Base-by-base conservation (phyloP, 2,329 filamentous ascomycete genomes). In the Epicoccum nigrum region DNA sequence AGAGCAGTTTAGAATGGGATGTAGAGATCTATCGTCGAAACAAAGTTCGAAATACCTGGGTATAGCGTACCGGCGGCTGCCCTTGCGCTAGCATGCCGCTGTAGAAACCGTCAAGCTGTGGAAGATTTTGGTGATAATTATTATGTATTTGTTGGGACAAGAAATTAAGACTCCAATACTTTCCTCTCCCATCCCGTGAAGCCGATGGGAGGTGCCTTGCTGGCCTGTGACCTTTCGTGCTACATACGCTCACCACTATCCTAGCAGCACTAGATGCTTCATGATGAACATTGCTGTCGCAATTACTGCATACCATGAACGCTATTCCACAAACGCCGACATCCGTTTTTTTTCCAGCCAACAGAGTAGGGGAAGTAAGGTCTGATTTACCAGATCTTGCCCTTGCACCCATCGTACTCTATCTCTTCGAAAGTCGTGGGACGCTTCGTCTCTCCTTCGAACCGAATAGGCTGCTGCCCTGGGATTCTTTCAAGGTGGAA, bases 381-480 rank as follows among this genome's bases (percentile, higher is more conserved):
- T 12, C 28, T 9, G 2, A 13, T 16, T 25, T 4, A 21, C 43
- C 35, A 57, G 5, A 43, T 43, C 19, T 45, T 56, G 12, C 37
- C 44, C 51, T 52, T 65, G 51, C 70, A 48, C 39, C 49, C 54
- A 4, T 58, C 33, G 40, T 60, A 69, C 21, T 56, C 67, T 2
- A 32, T 33, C 5, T 65, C 46, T 45, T 73, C 70, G 23, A 44
- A 66, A 2, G 73, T 51, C 3, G 62, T 63, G 0, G 79, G 82
- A 3, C 81, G 77, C 20, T 76, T 65, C 8, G 56, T 64, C 15
- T 72, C 75, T 9, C 73, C 70, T 0, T 77, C 75, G 16, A 70
- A 41, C 3, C 81, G 69, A 40, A 84, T 82, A 0, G 78, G 74
- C 17, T 73, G 66, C 56, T 84, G 81, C 0, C 69, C 76, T 3